Conservation (phyloP, 768 basidiomycete species). For the Psilocybe sp. region DNA sequence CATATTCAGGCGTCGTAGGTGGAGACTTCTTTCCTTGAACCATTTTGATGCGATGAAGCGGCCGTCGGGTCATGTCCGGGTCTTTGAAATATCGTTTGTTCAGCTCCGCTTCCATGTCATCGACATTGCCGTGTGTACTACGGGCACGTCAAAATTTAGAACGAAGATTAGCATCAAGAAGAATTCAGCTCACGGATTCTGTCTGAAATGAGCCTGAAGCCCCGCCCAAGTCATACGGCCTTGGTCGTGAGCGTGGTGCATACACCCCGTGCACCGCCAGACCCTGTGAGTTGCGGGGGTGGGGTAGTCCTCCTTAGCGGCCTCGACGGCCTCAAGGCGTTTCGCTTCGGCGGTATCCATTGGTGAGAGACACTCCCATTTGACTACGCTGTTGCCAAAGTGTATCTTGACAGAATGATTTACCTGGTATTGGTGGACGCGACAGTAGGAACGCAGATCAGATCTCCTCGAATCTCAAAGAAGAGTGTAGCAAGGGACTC, state of each 20-base stretch:
- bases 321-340: slow-evolving; percentile 16
- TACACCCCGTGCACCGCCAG: slow-evolving; percentile 28
- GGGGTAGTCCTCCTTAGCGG: slow-evolving; percentile 7
- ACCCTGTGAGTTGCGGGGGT: slow-evolving; percentile 6
- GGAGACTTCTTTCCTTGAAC: too few relatives aligned
- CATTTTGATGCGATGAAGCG: too few relatives aligned
- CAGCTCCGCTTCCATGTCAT: slow-evolving; percentile 7
- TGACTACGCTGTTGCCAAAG: slow-evolving; percentile 23
- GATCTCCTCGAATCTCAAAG: background rate
- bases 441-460: background rate
- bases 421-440: slow-evolving; percentile 23
- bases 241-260: slow-evolving; percentile 18
- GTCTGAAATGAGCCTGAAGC: slow-evolving; percentile 14
- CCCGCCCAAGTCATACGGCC: slow-evolving; percentile 17
- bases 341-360: slow-evolving; percentile 21
- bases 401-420: slow-evolving; percentile 28
- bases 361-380: slow-evolving; percentile 25
- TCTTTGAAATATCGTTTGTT: too few relatives aligned
- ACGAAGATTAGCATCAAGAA: background rate
- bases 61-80: too few relatives aligned
- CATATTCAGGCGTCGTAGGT: too few relatives aligned
- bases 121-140: slow-evolving; percentile 9
- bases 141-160: background rate
- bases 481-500: slow-evolving; percentile 11
- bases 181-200: slow-evolving; percentile 6